These are phyloP conservation scores for Globisporangium emineosum DNA, from an alignment of 352 stramenopile species.

Conservation along the genomic window DNA sequence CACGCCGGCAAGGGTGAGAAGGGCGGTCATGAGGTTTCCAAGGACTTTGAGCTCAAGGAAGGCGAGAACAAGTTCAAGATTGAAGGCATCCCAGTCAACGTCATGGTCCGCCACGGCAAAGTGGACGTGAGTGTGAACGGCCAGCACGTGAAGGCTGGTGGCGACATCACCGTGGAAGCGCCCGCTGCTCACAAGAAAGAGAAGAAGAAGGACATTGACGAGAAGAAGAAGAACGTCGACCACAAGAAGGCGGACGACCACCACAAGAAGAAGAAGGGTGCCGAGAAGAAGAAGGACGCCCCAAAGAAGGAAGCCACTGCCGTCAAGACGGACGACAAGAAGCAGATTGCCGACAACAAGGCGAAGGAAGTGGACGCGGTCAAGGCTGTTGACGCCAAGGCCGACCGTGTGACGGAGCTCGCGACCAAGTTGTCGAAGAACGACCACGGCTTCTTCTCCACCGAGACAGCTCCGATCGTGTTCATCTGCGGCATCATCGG, in stretches of 20 bases:
- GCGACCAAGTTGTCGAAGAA: slow-evolving; percentile 49
- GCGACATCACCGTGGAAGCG: slow-evolving; percentile 11
- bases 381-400: slow-evolving; percentile 12
- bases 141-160: slow-evolving; percentile 16
- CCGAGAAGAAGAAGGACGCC: slow-evolving; percentile 3
- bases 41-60: slow-evolving; percentile 19
- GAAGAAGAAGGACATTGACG: slow-evolving; percentile 9
- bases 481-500: slow-evolving; percentile 67
- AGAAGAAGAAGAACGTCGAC: slow-evolving; percentile 2
- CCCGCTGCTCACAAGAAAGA: not conserved
- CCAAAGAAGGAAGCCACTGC: slow-evolving; percentile 21
- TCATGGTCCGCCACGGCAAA: slow-evolving; percentile 16
- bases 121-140: slow-evolving; percentile 17
- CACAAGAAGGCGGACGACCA: slow-evolving; percentile 8
- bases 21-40: slow-evolving; percentile 9
- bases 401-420: slow-evolving; percentile 45
- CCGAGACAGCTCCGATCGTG: slow-evolving; percentile 41
- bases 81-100: slow-evolving; percentile 14
- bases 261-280: slow-evolving; percentile 12
- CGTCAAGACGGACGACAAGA: slow-evolving; percentile 13
- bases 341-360: slow-evolving; percentile 5
- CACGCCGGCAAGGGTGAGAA: not conserved
- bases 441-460: slow-evolving; percentile 36
- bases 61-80: slow-evolving; percentile 18
- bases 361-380: slow-evolving; percentile 8